Conservation (phyloP, 805 yeast species). For the Pichia kluyveri region DNA sequence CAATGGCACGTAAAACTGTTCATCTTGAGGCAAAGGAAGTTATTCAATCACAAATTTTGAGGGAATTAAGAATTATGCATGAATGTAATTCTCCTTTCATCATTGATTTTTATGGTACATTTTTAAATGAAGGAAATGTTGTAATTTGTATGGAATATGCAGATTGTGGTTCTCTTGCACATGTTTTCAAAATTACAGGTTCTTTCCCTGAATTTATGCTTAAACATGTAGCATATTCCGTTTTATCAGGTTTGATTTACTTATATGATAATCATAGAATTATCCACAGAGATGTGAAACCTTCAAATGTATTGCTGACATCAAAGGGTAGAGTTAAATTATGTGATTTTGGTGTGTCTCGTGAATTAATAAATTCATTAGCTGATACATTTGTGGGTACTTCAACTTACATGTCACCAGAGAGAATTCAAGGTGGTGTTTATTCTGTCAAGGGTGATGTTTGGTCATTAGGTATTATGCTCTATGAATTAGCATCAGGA, state of each 20-base stretch:
- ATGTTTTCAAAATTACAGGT: slow-evolving; percentile 53
- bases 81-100: slow-evolving; percentile 80
- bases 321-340: slow-evolving; percentile 81
- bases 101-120: slow-evolving; percentile 87
- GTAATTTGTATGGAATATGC: slow-evolving; percentile 93
- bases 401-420: slow-evolving; percentile 96
- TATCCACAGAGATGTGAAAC: slow-evolving; percentile 93
- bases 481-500: slow-evolving; percentile 84
- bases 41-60: slow-evolving; percentile 72
- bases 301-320: slow-evolving; percentile 84
- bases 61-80: slow-evolving; percentile 86
- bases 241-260: slow-evolving; percentile 73
- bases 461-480: slow-evolving; percentile 91
- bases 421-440: slow-evolving; percentile 88
- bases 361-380: slow-evolving; percentile 85
- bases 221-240: slow-evolving; percentile 65
- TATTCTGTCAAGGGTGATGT: slow-evolving; percentile 95
- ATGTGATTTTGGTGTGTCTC: slow-evolving; percentile 94
- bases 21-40: slow-evolving; percentile 75
- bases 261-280: slow-evolving; percentile 77
- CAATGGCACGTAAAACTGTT: slow-evolving; percentile 85
- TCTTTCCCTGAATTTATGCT: slow-evolving; percentile 61
- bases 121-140: slow-evolving; percentile 63
- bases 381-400: slow-evolving; percentile 99
- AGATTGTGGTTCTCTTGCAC: slow-evolving; percentile 89